These are phyloP conservation scores for Debaryomyces castellii DNA, from an alignment of 805 yeast species.

Conservation along the genomic window DNA sequence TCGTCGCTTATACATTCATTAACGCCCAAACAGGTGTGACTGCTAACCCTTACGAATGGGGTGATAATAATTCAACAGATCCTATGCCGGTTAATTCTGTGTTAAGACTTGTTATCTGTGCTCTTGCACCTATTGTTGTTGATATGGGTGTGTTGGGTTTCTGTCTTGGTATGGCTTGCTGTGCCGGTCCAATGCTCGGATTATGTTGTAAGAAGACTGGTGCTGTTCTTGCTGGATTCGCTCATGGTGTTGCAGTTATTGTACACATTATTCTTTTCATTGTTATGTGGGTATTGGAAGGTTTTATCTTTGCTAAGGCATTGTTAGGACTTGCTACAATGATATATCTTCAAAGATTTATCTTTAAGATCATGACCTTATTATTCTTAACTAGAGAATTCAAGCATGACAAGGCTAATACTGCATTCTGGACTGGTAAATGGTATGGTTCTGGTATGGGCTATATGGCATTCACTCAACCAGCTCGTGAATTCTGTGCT, in stretches of 20 bases:
- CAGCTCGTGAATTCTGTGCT: constrained; percentile 91
- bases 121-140: constrained; percentile 88
- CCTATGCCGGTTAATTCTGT: constrained; percentile 62
- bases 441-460: constrained; percentile 97
- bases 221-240: constrained; percentile 91
- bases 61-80: constrained; percentile 22
- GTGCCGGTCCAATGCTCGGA: constrained; percentile 95
- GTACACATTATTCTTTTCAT: constrained; percentile 85
- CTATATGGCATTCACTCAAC: constrained; percentile 92
- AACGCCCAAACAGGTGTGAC: constrained; percentile 86
- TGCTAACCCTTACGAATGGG: constrained; percentile 26
- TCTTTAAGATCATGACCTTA: constrained; percentile 82
- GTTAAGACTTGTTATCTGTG: constrained; percentile 71
- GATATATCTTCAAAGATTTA: constrained; percentile 82
- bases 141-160: constrained; percentile 82
- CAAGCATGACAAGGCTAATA: constrained; percentile 91
- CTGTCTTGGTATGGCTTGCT: constrained; percentile 84
- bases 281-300: constrained; percentile 96
- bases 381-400: constrained; percentile 88
- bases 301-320: constrained; percentile 85
- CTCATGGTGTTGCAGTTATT: constrained; percentile 92
- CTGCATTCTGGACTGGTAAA: constrained; percentile 99
- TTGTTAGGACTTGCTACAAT: constrained; percentile 82
- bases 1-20: constrained; percentile 75
- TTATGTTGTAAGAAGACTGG: constrained; percentile 97